Base-by-base conservation (phyloP, 768 basidiomycete species). In the Agaricus subrufescens region DNA sequence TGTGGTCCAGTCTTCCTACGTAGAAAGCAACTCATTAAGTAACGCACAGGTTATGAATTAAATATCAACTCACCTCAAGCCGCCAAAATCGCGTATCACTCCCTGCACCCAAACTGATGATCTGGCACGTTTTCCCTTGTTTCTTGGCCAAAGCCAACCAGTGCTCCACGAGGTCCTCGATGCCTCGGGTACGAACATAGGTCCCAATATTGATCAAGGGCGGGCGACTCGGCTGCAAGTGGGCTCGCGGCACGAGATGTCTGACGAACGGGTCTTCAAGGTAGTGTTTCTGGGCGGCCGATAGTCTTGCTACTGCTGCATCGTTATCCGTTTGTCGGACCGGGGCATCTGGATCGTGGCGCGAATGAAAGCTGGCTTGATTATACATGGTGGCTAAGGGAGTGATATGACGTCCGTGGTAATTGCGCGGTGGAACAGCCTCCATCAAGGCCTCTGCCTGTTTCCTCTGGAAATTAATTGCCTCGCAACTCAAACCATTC, bases 71-170 rank as follows among this genome's bases (percentile, higher is more conserved):
- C 49, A 92, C 93, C 74, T 78, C 80, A 63, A 96, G 74, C 54
- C 94, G 78, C 94, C 96, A 99, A 67, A 91, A 98, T 52, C 97
- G 76, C 2, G 94, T 94, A 72, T 99, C 97, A 63, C 92, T 98
- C 25, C 97, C 97, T 1, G 95, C 89, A 0, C 97, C 97, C 30
- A 98, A 69, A 69, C 91, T 96, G n/a, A 98, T 81, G 52, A 98
- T 86, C 75, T 98, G 97, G 61, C 83, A 86, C 56, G 67, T 66
- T 58, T 69, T 76, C n/a, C 71, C 76, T 8, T 73, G 73, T 23
- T 63, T 65, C 42, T 68, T 65, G 1, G 79, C 75, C 15, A 77
- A 62, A 15, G 73, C 68, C 23, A 93, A 61, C 80, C 89, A 94
- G 46, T 75, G 69, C 29, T 83, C 71, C 0, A 95, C 83, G 11